Conservation (phyloP, 306 rosid genomes). For the Castanea mollissima region DNA sequence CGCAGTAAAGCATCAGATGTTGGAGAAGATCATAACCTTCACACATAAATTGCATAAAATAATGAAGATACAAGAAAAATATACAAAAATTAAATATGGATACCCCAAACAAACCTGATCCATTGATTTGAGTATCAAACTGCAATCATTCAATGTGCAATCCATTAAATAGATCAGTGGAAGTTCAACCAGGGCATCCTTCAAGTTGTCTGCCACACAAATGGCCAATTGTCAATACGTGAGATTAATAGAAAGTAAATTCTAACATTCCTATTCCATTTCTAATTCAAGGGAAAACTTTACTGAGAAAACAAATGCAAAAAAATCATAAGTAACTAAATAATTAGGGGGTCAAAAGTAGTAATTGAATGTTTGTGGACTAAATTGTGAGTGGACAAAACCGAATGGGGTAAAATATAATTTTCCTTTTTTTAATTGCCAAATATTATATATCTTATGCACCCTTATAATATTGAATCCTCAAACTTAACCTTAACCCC, state of each 20-base stretch:
- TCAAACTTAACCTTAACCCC: too few species aligned
- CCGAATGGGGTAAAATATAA: too few species aligned
- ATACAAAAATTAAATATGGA: constrained; percentile 8
- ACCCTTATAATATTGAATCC: too few species aligned
- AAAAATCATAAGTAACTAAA: background rate
- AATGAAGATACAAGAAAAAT: constrained; percentile 7
- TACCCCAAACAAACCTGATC: constrained; percentile 57
- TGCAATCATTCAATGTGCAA: constrained; percentile 86
- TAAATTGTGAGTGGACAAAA: too few species aligned
- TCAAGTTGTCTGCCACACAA: constrained; percentile 50
- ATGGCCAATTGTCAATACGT: constrained; percentile 22
- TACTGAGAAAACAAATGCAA: background rate
- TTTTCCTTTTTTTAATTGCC: too few species aligned
- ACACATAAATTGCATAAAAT: background rate
- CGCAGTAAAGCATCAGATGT: background rate
- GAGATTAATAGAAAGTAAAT: background rate
- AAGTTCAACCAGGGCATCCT: constrained; percentile 45
- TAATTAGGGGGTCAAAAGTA: too few species aligned
- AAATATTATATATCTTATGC: too few species aligned
- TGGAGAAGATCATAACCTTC: background rate
- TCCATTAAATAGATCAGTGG: constrained; percentile 81
- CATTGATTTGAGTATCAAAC: constrained; percentile 57
- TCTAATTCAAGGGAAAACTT: constrained; percentile 3
- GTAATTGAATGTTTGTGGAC: too few species aligned
- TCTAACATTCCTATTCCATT: constrained; percentile 10